Evolutionary conservation across 2,329 filamentous ascomycete genomes (phyloP).

Genomic region (Aspergillus quadricinctus): DNA sequence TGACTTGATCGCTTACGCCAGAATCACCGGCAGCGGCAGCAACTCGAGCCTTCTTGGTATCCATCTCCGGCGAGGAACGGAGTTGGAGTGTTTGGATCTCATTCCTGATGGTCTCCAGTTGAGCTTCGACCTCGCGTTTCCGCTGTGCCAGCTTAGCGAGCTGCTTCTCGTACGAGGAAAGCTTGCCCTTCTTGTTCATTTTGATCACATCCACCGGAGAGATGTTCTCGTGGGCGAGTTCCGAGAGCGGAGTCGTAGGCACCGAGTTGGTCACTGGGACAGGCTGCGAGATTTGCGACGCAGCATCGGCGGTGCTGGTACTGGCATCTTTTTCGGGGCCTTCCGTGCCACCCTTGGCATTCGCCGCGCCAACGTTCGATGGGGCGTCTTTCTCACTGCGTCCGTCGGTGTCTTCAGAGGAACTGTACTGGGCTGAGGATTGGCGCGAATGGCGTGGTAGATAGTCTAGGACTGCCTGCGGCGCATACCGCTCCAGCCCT

Average conservation of each 20-base stretch:
- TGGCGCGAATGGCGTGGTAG: slow-evolving; percentile 34
- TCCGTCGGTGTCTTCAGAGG: neutral
- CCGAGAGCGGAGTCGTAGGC: slow-evolving; percentile 13
- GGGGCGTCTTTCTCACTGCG: neutral
- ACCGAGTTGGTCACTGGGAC: slow-evolving; percentile 16
- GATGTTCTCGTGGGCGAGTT: slow-evolving; percentile 17
- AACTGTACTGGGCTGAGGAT: slow-evolving; percentile 6
- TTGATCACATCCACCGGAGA: slow-evolving; percentile 22
- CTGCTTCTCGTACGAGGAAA: slow-evolving; percentile 39
- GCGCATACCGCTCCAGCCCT: slow-evolving; percentile 48
- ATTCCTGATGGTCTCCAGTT: slow-evolving; percentile 32
- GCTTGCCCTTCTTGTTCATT: slow-evolving; percentile 27
- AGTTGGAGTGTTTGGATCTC: slow-evolving; percentile 30
- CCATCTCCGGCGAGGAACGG: slow-evolving; percentile 1
- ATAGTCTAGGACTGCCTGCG: slow-evolving; percentile 48
- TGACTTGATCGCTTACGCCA: slow-evolving; percentile 14
- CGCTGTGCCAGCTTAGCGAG: slow-evolving; percentile 39
- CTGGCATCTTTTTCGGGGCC: neutral
- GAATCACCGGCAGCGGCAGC: slow-evolving; percentile 15
- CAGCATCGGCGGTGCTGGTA: slow-evolving; percentile 2
- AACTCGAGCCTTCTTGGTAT: slow-evolving; percentile 1
- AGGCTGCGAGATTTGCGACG: slow-evolving; percentile 8
- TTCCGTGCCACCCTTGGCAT: neutral
- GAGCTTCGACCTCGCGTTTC: slow-evolving; percentile 36
- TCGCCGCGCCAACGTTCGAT: neutral